Conservation (phyloP, 2,329 filamentous ascomycete species). For the Penicillium hordei region DNA sequence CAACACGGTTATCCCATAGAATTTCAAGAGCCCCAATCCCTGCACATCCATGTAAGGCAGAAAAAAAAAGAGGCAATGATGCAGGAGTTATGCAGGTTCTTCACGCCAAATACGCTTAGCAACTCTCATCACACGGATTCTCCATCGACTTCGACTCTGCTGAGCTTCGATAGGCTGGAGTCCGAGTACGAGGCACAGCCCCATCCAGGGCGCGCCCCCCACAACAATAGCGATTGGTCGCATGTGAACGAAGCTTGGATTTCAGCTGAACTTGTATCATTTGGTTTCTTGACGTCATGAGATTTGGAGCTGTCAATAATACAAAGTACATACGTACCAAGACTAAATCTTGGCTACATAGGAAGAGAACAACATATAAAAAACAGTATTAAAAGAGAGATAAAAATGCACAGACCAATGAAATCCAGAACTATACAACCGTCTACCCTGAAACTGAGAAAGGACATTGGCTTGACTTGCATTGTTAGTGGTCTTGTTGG, state of each 20-base stretch:
- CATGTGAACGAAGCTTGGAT: not conserved
- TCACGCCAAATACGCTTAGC: not conserved
- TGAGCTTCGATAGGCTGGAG: not conserved
- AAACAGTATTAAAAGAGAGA: not conserved
- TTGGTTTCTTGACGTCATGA: not conserved
- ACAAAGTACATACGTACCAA: not conserved
- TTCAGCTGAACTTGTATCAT: not conserved
- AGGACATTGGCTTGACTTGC: not conserved
- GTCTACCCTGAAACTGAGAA: not conserved
- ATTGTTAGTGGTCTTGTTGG: not conserved
- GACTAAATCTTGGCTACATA: not conserved
- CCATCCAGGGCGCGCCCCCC: not conserved
- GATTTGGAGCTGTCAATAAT: not conserved
- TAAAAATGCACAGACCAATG: not conserved
- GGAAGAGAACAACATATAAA: not conserved
- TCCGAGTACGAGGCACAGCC: conserved; percentile 4
- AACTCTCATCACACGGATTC: not conserved
- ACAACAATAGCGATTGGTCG: not conserved
- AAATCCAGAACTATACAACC: not conserved
- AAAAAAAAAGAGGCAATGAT: not conserved
- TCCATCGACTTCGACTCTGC: not conserved
- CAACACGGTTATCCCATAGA: not conserved
- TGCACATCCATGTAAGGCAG: not conserved
- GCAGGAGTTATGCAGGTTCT: conserved; percentile 4
- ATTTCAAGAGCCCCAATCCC: not conserved